These are phyloP conservation scores for Aspergillus incahuasiensis DNA, from an alignment of 495 filamentous ascomycete species.

Conservation along the genomic window DNA sequence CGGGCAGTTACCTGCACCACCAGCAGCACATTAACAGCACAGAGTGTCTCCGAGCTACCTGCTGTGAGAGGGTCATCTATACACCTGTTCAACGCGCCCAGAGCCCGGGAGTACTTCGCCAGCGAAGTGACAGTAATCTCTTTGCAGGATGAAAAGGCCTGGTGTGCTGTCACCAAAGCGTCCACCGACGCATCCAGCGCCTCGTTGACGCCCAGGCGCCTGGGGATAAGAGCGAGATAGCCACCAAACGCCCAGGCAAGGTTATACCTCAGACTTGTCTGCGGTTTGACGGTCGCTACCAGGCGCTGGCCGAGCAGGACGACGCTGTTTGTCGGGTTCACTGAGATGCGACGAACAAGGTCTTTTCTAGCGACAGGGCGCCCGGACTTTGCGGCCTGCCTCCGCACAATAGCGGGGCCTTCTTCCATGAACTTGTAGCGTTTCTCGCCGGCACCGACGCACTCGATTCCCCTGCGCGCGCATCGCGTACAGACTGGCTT, in stretches of 20 bases:
- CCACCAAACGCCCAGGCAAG: conserved; percentile 38
- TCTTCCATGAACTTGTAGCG: conserved; percentile 47
- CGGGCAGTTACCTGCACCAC: conserved; percentile 25
- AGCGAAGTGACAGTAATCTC: conserved; percentile 20
- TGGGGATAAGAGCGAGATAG: conserved; percentile 35
- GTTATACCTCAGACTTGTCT: conserved; percentile 40
- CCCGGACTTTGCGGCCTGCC: conserved; percentile 2
- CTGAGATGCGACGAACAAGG: neutral
- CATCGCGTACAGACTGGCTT: conserved; percentile 44
- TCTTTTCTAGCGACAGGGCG: neutral
- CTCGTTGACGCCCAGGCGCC: conserved; percentile 36
- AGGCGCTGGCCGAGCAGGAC: conserved; percentile 25
- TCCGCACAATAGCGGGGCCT: conserved; percentile 3
- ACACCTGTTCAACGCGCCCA: conserved; percentile 29
- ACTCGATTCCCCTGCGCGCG: conserved; percentile 38
- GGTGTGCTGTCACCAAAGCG: conserved; percentile 32
- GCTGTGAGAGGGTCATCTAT: conserved; percentile 38
- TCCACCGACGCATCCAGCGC: conserved; percentile 39
- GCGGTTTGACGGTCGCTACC: conserved; percentile 22
- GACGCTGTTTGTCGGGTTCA: conserved; percentile 17
- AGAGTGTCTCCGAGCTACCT: conserved; percentile 34
- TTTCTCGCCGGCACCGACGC: conserved; percentile 43
- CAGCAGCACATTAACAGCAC: conserved; percentile 40
- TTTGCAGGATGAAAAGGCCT: conserved; percentile 21
- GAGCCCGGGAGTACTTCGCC: conserved; percentile 35